Evolutionary conservation across 805 yeast species (phyloP).

Genomic region (Diddensiella transvaalensis): DNA sequence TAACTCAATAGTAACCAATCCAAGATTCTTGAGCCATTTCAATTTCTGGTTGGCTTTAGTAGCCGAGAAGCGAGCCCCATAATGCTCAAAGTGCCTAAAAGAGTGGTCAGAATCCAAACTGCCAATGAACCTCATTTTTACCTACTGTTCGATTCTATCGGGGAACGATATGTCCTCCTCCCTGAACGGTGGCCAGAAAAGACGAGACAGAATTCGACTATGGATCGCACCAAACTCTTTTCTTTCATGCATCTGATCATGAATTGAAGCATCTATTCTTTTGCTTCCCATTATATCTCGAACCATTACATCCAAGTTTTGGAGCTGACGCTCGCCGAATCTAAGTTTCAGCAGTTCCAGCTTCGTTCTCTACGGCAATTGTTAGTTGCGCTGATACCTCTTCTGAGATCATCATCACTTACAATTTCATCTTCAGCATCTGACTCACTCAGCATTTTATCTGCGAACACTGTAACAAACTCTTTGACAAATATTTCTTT

Average conservation of each 20-base stretch:
- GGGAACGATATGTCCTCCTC: constrained; percentile 51
- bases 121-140: background rate
- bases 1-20: constrained; percentile 59
- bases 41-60: constrained; percentile 58
- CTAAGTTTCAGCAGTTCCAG: constrained; percentile 55
- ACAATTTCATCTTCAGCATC: constrained; percentile 33
- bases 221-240: constrained; percentile 34
- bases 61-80: constrained; percentile 41
- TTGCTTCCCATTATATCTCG: constrained; percentile 62
- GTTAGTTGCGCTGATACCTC: background rate
- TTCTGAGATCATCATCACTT: background rate
- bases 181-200: constrained; percentile 73
- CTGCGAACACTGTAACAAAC: constrained; percentile 58
- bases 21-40: constrained; percentile 53
- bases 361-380: constrained; percentile 20
- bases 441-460: constrained; percentile 44
- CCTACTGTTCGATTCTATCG: constrained; percentile 33
- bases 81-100: constrained; percentile 32
- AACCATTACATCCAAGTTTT: constrained; percentile 79
- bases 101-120: background rate
- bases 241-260: constrained; percentile 19
- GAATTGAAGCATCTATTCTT: constrained; percentile 40
- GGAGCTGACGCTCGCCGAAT: constrained; percentile 65
- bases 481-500: constrained; percentile 64
- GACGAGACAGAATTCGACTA: constrained; percentile 64